These are phyloP conservation scores for Bonia amplexicaulis DNA, from an alignment of 176 grass and related monocot genomes.

Conservation along the genomic window DNA sequence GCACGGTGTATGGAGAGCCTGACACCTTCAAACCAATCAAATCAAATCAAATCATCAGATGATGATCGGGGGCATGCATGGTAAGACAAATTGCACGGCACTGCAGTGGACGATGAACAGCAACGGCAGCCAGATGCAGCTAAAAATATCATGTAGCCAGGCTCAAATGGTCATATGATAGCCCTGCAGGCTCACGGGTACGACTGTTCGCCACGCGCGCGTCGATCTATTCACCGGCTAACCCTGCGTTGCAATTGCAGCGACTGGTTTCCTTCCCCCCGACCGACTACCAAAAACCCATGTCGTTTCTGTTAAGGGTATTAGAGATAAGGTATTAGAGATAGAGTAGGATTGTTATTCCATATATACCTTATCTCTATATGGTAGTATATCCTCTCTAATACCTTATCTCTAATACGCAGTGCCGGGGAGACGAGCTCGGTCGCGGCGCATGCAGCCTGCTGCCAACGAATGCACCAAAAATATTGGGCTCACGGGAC, in stretches of 20 bases:
- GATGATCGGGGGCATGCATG: background rate
- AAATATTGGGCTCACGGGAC: too few species aligned
- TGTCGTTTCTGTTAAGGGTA: too few species aligned
- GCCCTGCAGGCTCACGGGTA: slow-evolving; percentile 6
- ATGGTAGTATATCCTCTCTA: too few species aligned
- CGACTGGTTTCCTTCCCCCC: background rate
- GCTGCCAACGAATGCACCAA: too few species aligned
- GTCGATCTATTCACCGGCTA: background rate
- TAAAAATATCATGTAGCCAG: background rate
- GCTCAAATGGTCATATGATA: background rate
- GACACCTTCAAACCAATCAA: slow-evolving; percentile 12
- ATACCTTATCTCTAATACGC: too few species aligned
- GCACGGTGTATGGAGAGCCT: background rate
- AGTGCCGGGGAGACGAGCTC: too few species aligned
- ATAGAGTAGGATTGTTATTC: too few species aligned
- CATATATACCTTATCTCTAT: too few species aligned
- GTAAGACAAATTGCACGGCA: background rate
- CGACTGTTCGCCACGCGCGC: background rate
- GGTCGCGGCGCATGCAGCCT: too few species aligned
- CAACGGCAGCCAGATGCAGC: background rate
- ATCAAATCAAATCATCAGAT: background rate
- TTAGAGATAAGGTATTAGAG: too few species aligned
- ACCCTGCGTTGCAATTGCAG: background rate
- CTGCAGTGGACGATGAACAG: background rate
- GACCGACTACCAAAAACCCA: background rate